Conservation (phyloP, 139 green algal genomes). For the Desmodesmus armatus region DNA sequence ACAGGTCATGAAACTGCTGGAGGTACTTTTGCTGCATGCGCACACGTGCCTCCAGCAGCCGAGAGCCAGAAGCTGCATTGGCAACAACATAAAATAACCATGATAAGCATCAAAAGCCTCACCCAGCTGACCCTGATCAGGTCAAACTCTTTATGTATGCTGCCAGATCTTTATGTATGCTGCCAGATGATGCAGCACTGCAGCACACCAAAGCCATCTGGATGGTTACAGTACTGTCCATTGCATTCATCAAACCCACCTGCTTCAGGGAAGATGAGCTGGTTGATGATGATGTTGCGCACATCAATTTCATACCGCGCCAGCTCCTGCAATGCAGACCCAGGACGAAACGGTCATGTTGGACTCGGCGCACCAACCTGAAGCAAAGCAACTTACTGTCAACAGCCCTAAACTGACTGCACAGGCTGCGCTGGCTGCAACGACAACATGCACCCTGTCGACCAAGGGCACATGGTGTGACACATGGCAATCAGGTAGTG, state of each 20-base stretch:
- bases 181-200: no score
- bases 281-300: constrained; percentile 98
- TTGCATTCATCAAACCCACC: constrained; percentile 41
- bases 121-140: neutral
- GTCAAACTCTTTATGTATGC: no score
- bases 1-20: constrained; percentile 93
- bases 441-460: no score
- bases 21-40: constrained; percentile 96
- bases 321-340: constrained; percentile 84
- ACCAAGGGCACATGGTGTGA: neutral
- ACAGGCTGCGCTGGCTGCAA: no score
- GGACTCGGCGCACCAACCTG: neutral
- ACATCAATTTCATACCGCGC: constrained; percentile 96
- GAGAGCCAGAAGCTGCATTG: constrained; percentile 55
- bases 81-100: neutral
- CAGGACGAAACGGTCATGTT: neutral
- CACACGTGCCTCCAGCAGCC: constrained; percentile 85
- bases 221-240: neutral
- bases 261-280: constrained; percentile 89
- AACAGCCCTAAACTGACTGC: no score
- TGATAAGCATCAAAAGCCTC: neutral
- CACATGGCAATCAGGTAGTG: neutral
- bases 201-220: neutral
- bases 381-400: neutral
- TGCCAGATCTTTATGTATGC: no score